Base-by-base conservation (phyloP, 1,139 yeast genomes). In the Zygoascus meyerae region DNA sequence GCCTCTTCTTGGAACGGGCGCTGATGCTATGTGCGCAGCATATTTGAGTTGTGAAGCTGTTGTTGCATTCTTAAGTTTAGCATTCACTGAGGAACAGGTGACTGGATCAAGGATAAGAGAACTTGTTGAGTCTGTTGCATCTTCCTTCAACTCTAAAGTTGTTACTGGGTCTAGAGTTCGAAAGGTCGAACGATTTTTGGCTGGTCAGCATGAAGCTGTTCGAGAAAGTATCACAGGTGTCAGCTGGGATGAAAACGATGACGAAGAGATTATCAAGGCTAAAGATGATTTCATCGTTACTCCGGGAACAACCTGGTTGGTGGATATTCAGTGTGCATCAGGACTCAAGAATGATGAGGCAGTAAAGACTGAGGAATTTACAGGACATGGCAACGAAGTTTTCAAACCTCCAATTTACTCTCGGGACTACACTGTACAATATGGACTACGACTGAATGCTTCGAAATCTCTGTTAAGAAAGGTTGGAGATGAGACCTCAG, bases 161-260 rank as follows among this genome's bases (percentile, higher is more conserved):
- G 86, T 85, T 36, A 97, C 97, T 38, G 95, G 96, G 0, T 85
- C 96, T 36, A 83, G 87, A 64, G 85, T 92, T 37, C 82, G 98
- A 70, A 78, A 96, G 65, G 75, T 90, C 51, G 79, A 96, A 72
- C 79, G 97, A 63, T 92, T 90, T 62, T 78, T 92, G 62, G 95
- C 95, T 30, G 98, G 98, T 46, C 98, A 92, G 72, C 83, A 90
- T 51, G 95, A 86, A 60, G 75, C 86, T 49, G 95, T 90, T 54
- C 92, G 90, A 40, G 97, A 92, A 69, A 97, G 89, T 57, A 84
- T 83, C 67, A 87, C 89, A 68, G 97, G 96, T 61, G 94, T 89
- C 45, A 86, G 77, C 32, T 92, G 98, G 97, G 79, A 82, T 47
- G 92, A 84, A 65, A 75, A 82, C 39, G 86, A 83, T 64, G 74